Evolutionary conservation across 2,329 filamentous ascomycete species (phyloP), one percentile per base, ranked within the genome.

Genomic region (Mycocentrospora acerina): DNA sequence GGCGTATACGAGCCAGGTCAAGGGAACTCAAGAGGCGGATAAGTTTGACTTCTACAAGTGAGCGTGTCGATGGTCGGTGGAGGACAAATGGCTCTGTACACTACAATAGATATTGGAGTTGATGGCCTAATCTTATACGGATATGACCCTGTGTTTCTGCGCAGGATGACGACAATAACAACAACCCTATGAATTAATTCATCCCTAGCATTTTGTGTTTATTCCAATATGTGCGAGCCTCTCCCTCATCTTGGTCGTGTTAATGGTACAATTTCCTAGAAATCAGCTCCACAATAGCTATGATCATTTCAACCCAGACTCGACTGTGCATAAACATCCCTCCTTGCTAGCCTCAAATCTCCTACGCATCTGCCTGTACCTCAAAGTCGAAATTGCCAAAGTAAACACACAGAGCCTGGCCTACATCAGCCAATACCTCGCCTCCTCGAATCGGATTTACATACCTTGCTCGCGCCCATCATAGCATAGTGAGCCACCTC

Each of bases 1-100:
- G 69, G 93, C 93, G 29, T 98, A 98, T 71, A 90, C 90, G 26
- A 88, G 85, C 72, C 93, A 98, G 70, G 93, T 98, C 62, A 97
- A 97, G 82, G 88, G 81, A 25, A 79, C 80, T 32, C 77, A 81
- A 46, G 82, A 87, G 68, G 79, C 80, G 32, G 80, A 83, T 64
- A 80, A 83, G 74, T 94, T 94, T 65, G 90, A 96, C 69, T 96
- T 68, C 37, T 68, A 68, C 56, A 68, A 66, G 58, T 68, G 53
- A 50, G 40, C 39, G 19, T 10, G 34, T 33, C 22, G 19, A 24
- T 40, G 30, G n/a, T n/a, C 10, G 12, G 19, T 9, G 9, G 19
- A 9, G 19, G 19, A 22, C 5, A 22, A 22, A 9, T 22, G 26
- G 12, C 6, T 12, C 11, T 4, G 26, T 28, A 13, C 26, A 28